Evolutionary conservation across 2,329 filamentous ascomycete genomes (phyloP).

Genomic region (Tolypocladium cylindrosporum): DNA sequence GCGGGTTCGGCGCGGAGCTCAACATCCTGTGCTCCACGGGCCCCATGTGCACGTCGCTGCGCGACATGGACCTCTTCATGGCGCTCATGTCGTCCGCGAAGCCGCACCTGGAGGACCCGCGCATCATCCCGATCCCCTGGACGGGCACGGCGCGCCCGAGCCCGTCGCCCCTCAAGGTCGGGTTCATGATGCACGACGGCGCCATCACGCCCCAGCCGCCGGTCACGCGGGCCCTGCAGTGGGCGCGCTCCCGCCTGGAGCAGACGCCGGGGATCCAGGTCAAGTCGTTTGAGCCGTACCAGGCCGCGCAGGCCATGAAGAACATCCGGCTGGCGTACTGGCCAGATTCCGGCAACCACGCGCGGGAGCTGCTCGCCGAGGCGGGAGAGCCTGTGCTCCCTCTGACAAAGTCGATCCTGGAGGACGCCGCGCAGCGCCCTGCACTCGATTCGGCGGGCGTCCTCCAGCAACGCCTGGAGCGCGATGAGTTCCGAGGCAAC

Average conservation of each 20-base stretch:
- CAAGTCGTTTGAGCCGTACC: too few relatives aligned
- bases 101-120: slow-evolving; percentile 20
- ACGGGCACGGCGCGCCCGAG: slow-evolving; percentile 8
- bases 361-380: slow-evolving; percentile 5
- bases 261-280: slow-evolving; percentile 1
- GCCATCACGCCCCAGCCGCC: slow-evolving; percentile 15
- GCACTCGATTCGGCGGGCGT: slow-evolving; percentile 7
- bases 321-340: neutral
- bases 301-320: too few relatives aligned
- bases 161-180: slow-evolving; percentile 21
- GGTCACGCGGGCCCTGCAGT: too few relatives aligned
- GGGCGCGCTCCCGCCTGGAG: slow-evolving; percentile 22
- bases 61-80: slow-evolving; percentile 25
- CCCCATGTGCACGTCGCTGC: slow-evolving; percentile 19
- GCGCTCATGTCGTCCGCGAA: slow-evolving; percentile 5
- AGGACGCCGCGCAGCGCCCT: slow-evolving; percentile 6
- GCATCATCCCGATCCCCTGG: slow-evolving; percentile 21
- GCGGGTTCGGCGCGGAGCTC: slow-evolving; percentile 17
- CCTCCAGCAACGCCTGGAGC: slow-evolving; percentile 12
- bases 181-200: slow-evolving; percentile 29
- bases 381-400: slow-evolving; percentile 17
- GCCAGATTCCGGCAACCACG: neutral
- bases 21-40: slow-evolving; percentile 23
- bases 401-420: slow-evolving; percentile 15
- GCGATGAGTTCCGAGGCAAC: slow-evolving; percentile 18